Base-by-base conservation (phyloP, 441 rosid species). In the Croton laevigatus region DNA sequence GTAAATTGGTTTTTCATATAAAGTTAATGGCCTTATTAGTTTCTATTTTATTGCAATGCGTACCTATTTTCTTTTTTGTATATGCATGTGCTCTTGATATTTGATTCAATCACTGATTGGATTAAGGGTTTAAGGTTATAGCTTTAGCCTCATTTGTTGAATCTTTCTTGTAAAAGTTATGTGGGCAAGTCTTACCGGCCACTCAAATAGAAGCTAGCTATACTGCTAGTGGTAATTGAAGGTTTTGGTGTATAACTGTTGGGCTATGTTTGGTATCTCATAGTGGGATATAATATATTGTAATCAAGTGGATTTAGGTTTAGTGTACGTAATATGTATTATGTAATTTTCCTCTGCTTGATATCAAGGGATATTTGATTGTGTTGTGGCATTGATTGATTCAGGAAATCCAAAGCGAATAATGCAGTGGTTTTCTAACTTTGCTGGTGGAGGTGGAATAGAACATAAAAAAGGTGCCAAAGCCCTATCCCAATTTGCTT, bases 401-500 rank as follows among this genome's bases (percentile, higher is more conserved):
- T 76, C 87, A 91, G 97, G 91, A 72, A 77, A 85, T 68, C 86
- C 86, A 0, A 80, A 71, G 73, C 89, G 86, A 27, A 73, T 90
- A 64, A 66, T 82, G 63, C 79, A 85, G 17, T 94, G 97, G 96
- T 91, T 94, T 78, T 88, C 92, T 58, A 79, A 78, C 69, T 91
- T 88, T 66, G 91, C 85, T 75, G 74, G 67, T 71, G 83, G 85
- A 52, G 82, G 87, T 48, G 93, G 93, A 8, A 78, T 81, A 46
- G 86, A 82, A 73, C 97, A 89, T 37, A 87, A 80, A 67, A 81
- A 82, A 68, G 99, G 99, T 17, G 96, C 99, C 58, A 94, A 79
- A 81, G 94, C 93, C 14, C 80, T 94, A 67, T 89, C 96, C 0
- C 91, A 90, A 73, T 94, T 89, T 65, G 90, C 98, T 40, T 94